Conservation (phyloP, 371 early-diverging fungal species). For the Actinomucor elegans region DNA sequence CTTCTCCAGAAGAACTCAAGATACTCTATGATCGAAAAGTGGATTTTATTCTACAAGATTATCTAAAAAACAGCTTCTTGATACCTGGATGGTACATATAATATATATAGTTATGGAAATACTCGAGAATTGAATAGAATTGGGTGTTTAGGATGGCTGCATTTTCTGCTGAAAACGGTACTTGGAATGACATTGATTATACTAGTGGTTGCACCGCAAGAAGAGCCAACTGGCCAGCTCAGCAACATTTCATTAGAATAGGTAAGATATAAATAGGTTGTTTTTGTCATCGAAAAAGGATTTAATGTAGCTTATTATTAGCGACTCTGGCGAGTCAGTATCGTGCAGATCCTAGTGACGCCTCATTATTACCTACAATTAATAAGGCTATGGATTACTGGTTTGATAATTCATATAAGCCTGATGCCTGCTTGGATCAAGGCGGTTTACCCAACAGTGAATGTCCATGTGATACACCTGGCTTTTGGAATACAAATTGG, state of each 20-base stretch:
- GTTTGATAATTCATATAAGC: slow-evolving; percentile 24
- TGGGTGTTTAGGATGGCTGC: slow-evolving; percentile 4
- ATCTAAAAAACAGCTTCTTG: not conserved
- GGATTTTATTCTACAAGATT: slow-evolving; percentile 16
- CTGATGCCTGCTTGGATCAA: slow-evolving; percentile 24
- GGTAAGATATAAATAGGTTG: not conserved
- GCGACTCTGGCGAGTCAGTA: slow-evolving; percentile 26
- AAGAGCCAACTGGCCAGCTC: slow-evolving; percentile 36
- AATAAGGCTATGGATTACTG: slow-evolving; percentile 24
- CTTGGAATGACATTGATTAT: slow-evolving; percentile 28
- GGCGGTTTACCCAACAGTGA: slow-evolving; percentile 26
- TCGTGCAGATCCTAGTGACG: slow-evolving; percentile 1
- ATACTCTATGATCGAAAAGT: slow-evolving; percentile 18
- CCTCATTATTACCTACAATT: slow-evolving; percentile 8
- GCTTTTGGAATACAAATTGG: slow-evolving; percentile 38
- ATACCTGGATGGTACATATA: slow-evolving; percentile 15
- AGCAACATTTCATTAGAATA: slow-evolving; percentile 23
- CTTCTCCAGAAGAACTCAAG: slow-evolving; percentile 4
- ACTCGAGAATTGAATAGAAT: not conserved
- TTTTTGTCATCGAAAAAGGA: no score
- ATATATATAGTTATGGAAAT: not conserved
- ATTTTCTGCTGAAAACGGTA: slow-evolving; percentile 9
- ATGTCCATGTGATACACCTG: slow-evolving; percentile 35
- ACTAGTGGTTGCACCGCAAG: slow-evolving; percentile 24
- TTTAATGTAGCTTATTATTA: no score